Base-by-base conservation (phyloP, 2,329 filamentous ascomycete species). In the Colletotrichum chrysophilum region DNA sequence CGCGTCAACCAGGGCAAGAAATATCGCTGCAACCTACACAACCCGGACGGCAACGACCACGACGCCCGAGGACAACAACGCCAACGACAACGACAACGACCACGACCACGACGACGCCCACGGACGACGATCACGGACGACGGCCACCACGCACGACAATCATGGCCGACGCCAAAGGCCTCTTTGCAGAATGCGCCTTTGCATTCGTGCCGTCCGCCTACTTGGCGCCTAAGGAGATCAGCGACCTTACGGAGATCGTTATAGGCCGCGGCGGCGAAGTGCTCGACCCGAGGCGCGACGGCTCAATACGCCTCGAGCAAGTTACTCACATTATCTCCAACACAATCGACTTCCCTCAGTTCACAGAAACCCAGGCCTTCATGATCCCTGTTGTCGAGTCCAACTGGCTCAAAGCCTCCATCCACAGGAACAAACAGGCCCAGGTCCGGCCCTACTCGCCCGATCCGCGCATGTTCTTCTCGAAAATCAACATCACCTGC, bases 281-380 rank as follows among this genome's bases (percentile, higher is more conserved):
- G 3, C 82, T 89, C 77, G 84, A 88, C 61, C 86, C 86, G 14
- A 84, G 86, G 75, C 84, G 86, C 75, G 85, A 91, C 78, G 89
- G 88, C 78, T 85, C 86, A 16, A 82, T 91, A 16, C 84, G 85
- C 2, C 85, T 91, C 32, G 81, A 86, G 66, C 79, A 87, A 71
- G 86, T 88, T 66, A 90, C 90, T 26, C 91, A 92, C 80, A 89
- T 92, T 77, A 81, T 92, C 65, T 88, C 96, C 72, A 92, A 93
- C 74, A 96, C 94, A 1, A 94, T 95, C 84, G 96, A 99, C 83
- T 99, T 99, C 80, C 93, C 95, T n/a, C 92, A 96, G 80, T 98
- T 97, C 83, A 88, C 91, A 76, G 89, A 91, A 77, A 93, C 95
- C 2, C 89, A 94, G 77, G 94, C 95, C 64, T 88, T 91, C 78